These are phyloP conservation scores for Besnoitia besnoiti DNA, from an alignment of 169 alveolate genomes.

Conservation along the genomic window DNA sequence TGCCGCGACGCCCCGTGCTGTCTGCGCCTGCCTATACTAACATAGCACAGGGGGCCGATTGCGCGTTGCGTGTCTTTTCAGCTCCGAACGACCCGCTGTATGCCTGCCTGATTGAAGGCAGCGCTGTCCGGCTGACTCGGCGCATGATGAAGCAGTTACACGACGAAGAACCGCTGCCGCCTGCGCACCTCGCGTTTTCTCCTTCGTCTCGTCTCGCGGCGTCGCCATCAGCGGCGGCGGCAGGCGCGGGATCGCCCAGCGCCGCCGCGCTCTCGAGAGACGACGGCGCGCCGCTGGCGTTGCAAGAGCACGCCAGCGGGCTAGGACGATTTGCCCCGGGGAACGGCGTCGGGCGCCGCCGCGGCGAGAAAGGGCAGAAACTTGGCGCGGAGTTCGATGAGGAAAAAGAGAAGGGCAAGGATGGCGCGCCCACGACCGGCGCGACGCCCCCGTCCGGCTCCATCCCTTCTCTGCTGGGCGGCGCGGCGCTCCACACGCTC, in stretches of 20 bases:
- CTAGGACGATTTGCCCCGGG: not conserved
- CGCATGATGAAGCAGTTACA: slow-evolving; percentile 60
- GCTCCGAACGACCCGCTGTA: slow-evolving; percentile 21
- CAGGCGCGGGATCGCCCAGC: slow-evolving; percentile 20
- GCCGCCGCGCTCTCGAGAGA: slow-evolving; percentile 15
- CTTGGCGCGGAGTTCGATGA: not conserved
- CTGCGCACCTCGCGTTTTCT: not conserved
- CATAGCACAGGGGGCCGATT: not conserved
- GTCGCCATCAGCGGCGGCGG: slow-evolving; percentile 15
- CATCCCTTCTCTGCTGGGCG: not conserved
- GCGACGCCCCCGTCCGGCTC: not conserved
- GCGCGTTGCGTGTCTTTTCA: not conserved
- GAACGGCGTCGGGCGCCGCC: not conserved
- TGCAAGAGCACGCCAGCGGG: slow-evolving; percentile 9
- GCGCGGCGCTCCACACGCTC: not conserved
- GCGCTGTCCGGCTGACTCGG: slow-evolving; percentile 47
- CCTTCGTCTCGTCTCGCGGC: not conserved
- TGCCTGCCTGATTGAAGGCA: slow-evolving; percentile 40
- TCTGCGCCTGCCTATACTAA: no score
- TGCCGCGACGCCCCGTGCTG: no score
- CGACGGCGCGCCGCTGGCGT: not conserved
- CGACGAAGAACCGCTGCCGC: slow-evolving; percentile 39
- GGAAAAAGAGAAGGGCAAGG: not conserved
- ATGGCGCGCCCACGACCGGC: not conserved
- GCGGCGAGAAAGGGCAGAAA: not conserved